These are phyloP conservation scores for Gautieria morchelliformis DNA, from an alignment of 768 basidiomycete genomes.

Conservation along the genomic window DNA sequence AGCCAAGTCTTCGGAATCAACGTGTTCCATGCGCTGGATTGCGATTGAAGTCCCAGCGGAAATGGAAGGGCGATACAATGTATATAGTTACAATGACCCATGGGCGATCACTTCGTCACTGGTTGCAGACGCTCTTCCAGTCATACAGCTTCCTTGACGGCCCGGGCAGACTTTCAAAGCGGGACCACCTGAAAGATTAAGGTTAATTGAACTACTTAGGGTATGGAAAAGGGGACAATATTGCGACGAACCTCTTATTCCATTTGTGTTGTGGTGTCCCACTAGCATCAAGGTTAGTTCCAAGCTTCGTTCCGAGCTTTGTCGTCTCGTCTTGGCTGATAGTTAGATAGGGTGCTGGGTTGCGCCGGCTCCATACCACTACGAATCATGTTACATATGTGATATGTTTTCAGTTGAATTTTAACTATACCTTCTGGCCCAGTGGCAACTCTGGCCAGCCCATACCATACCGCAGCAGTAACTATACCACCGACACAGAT, in stretches of 20 bases:
- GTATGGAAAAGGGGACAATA: background rate
- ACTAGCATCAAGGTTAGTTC: background rate
- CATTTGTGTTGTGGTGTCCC: background rate
- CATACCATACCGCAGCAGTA: conserved; percentile 57
- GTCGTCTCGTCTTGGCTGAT: conserved; percentile 67
- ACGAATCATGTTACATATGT: background rate
- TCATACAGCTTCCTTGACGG: too few relatives aligned
- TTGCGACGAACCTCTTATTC: background rate
- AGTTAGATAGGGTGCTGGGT: conserved; percentile 82
- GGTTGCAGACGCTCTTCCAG: too few relatives aligned
- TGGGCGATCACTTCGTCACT: too few relatives aligned
- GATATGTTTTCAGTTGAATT: background rate
- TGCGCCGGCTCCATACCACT: conserved; percentile 57
- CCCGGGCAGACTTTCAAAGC: background rate
- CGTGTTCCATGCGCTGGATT: too few relatives aligned
- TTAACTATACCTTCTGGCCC: conserved; percentile 28
- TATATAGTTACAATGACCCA: too few relatives aligned
- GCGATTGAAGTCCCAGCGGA: too few relatives aligned
- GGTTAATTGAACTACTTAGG: background rate
- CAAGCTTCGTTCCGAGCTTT: conserved; percentile 35
- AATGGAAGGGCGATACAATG: too few relatives aligned
- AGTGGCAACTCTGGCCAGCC: conserved; percentile 45
- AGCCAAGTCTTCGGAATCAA: too few relatives aligned
- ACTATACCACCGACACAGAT: conserved; percentile 36
- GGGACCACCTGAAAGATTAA: background rate